These are phyloP conservation scores for Lasiosphaeriaceae sp. DNA, from an alignment of 495 filamentous ascomycete species.

Conservation along the genomic window DNA sequence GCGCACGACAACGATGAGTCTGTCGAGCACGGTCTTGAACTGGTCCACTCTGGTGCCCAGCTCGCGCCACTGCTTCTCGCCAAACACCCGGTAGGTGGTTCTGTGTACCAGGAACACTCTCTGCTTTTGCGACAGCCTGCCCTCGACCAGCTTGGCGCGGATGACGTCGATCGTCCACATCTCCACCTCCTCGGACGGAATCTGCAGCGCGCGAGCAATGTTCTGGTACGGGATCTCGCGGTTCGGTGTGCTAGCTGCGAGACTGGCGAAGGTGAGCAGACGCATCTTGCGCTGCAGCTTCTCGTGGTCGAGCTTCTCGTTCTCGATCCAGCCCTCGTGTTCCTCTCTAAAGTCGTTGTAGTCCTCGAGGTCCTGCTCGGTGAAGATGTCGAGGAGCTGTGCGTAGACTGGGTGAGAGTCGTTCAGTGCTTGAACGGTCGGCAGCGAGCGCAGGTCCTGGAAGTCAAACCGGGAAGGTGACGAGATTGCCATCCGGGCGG, in stretches of 20 bases:
- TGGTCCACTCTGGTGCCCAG: slow-evolving; percentile 82
- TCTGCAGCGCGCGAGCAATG: slow-evolving; percentile 77
- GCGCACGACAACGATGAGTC: slow-evolving; percentile 71
- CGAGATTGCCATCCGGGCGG: slow-evolving; percentile 75
- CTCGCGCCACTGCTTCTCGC: slow-evolving; percentile 97
- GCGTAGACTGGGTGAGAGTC: slow-evolving; percentile 77
- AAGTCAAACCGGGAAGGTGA: slow-evolving; percentile 83
- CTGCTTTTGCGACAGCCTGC: slow-evolving; percentile 85
- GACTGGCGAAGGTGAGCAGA: slow-evolving; percentile 83
- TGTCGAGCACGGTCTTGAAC: slow-evolving; percentile 74
- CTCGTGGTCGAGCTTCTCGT: slow-evolving; percentile 58
- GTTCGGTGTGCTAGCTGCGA: slow-evolving; percentile 76
- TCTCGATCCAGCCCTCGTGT: slow-evolving; percentile 76
- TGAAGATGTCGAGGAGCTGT: slow-evolving; percentile 93
- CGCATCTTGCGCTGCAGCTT: slow-evolving; percentile 84
- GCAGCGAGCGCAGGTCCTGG: slow-evolving; percentile 82
- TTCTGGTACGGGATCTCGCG: slow-evolving; percentile 79
- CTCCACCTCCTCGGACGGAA: slow-evolving; percentile 80
- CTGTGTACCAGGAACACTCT: slow-evolving; percentile 91
- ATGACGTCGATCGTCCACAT: slow-evolving; percentile 99
- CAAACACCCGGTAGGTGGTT: slow-evolving; percentile 91
- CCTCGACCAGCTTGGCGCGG: slow-evolving; percentile 88
- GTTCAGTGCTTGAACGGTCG: slow-evolving; percentile 80
- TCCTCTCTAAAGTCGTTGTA: slow-evolving; percentile 89
- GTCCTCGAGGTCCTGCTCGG: slow-evolving; percentile 85